phyloP scores from a whole-genome alignment of 2,329 filamentous ascomycete species.

The Xylariaceae sp. region DNA sequence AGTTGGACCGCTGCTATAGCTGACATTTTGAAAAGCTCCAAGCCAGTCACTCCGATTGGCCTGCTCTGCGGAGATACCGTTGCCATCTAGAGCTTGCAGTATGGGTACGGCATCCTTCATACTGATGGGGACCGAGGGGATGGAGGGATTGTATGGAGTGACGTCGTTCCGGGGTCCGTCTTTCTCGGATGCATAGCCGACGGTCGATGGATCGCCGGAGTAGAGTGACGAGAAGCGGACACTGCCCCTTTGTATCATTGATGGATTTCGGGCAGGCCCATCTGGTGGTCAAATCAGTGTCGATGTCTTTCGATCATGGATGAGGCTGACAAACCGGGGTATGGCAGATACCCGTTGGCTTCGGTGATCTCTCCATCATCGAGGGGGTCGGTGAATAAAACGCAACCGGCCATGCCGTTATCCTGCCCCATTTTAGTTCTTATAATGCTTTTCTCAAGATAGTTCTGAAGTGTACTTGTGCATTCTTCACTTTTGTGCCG shows the following conservation, averaged over 20 bases:
- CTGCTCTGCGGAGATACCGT: constrained; percentile 2
- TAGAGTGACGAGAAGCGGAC: constrained; percentile 6
- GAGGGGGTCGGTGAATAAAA: constrained; percentile 5
- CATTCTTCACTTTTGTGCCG: constrained; percentile 7
- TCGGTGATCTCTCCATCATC: constrained; percentile 7
- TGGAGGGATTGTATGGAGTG: constrained; percentile 4
- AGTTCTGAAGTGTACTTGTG: neutral
- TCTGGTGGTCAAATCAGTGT: neutral
- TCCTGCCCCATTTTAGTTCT: neutral
- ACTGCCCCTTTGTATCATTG: constrained; percentile 5
- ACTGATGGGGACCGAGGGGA: constrained; percentile 7
- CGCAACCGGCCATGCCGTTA: constrained; percentile 6
- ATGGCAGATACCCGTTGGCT: constrained; percentile 4
- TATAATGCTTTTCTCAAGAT: neutral
- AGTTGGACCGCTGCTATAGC: constrained; percentile 6
- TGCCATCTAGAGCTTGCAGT: constrained; percentile 4
- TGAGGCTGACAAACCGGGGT: constrained; percentile 2
- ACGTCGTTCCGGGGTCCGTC: constrained; percentile 7
- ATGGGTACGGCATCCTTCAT: constrained; percentile 6
- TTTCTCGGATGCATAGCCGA: constrained; percentile 6
- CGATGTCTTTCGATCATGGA: neutral
- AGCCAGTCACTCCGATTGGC: constrained; percentile 3
- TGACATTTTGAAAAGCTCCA: constrained; percentile 3
- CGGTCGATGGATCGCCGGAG: constrained; percentile 6
- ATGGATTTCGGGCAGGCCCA: constrained; percentile 5